Conservation (phyloP, 2,329 filamentous ascomycete species). For the Penicillium thymicola region DNA sequence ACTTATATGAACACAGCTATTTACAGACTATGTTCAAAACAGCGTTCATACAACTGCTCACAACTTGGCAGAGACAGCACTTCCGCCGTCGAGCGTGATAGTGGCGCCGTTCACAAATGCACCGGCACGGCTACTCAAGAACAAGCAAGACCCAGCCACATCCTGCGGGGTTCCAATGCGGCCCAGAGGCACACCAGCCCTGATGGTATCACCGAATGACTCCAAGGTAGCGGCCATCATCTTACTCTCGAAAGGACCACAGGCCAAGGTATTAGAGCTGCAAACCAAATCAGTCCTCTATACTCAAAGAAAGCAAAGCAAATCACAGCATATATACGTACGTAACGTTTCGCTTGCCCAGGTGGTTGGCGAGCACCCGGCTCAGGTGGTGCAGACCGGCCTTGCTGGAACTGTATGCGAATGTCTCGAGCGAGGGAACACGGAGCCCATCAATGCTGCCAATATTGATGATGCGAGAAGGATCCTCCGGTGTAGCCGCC, state of each 20-base stretch:
- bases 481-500: slow-evolving; percentile 43
- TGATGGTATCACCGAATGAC: slow-evolving; percentile 49
- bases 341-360: slow-evolving; percentile 53
- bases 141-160: slow-evolving; percentile 69
- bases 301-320: neutral
- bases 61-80: slow-evolving; percentile 40
- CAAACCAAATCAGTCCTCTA: slow-evolving; percentile 30
- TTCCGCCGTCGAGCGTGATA: slow-evolving; percentile 61
- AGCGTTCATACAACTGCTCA: slow-evolving; percentile 20
- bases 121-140: slow-evolving; percentile 65
- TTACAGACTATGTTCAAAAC: neutral
- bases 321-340: slow-evolving; percentile 34
- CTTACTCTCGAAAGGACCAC: slow-evolving; percentile 60
- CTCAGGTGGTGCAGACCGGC: slow-evolving; percentile 54
- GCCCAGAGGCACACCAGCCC: slow-evolving; percentile 60
- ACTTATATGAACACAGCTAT: neutral
- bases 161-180: slow-evolving; percentile 67
- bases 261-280: slow-evolving; percentile 65
- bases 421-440: slow-evolving; percentile 52
- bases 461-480: slow-evolving; percentile 53
- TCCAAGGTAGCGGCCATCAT: slow-evolving; percentile 55
- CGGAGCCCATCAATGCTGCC: slow-evolving; percentile 54
- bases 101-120: slow-evolving; percentile 64
- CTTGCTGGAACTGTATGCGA: slow-evolving; percentile 53
- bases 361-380: slow-evolving; percentile 50